phyloP scores from a whole-genome alignment of 2,329 filamentous ascomycete species.

The Ampelomyces quisqualis region DNA sequence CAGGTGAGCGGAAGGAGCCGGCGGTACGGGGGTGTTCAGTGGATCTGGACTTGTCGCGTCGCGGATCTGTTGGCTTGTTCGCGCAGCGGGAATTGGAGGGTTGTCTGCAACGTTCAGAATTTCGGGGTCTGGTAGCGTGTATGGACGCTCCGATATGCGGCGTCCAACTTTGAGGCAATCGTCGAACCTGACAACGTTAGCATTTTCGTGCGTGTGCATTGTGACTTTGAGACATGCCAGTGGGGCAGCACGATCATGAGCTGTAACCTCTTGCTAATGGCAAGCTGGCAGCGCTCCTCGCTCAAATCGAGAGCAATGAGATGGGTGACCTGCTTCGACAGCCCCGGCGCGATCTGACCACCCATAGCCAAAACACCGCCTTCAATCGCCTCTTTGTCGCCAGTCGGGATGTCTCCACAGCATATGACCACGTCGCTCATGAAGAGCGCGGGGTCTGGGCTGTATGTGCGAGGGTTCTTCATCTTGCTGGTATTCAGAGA shows the following conservation, averaged over 20 bases:
- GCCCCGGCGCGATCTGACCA: constrained; percentile 71
- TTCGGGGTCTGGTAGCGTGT: constrained; percentile 81
- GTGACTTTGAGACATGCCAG: constrained; percentile 59
- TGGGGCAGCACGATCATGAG: constrained; percentile 89
- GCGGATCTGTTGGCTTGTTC: constrained; percentile 46
- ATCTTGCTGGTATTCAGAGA: constrained; percentile 70
- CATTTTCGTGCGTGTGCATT: not conserved
- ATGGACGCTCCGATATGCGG: constrained; percentile 84
- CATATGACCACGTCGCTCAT: constrained; percentile 81
- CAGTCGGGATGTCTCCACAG: constrained; percentile 79
- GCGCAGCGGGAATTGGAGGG: constrained; percentile 46
- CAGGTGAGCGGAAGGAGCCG: constrained; percentile 20
- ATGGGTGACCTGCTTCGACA: constrained; percentile 79
- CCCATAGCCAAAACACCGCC: constrained; percentile 88
- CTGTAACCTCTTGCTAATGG: constrained; percentile 64
- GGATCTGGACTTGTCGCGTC: constrained; percentile 40
- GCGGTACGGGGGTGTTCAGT: constrained; percentile 21
- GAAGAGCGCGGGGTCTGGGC: constrained; percentile 86
- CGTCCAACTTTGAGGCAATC: constrained; percentile 92
- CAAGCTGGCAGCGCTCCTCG: constrained; percentile 67
- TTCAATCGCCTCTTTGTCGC: constrained; percentile 88
- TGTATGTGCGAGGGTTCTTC: constrained; percentile 79
- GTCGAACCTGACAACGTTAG: constrained; percentile 69
- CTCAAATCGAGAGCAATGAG: constrained; percentile 79
- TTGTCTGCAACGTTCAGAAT: constrained; percentile 55